Conservation (phyloP, 495 filamentous ascomycete genomes). For the Daldinia grandis region DNA sequence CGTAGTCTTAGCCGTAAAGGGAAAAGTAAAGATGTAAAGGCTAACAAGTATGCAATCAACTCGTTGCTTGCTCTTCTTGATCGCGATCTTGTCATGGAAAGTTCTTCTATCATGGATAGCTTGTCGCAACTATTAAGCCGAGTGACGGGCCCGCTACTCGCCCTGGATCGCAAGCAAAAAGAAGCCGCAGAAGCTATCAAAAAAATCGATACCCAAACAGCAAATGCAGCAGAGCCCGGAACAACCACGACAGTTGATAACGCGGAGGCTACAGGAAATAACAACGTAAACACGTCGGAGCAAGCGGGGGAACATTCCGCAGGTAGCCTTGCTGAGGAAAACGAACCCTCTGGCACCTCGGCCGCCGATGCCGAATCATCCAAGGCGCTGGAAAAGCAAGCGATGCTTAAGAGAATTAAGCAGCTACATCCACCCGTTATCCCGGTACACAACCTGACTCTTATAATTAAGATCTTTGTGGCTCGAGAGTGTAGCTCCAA, state of each 20-base stretch:
- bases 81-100: conserved; percentile 92
- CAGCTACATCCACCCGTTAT: conserved; percentile 84
- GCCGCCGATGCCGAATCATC: conserved; percentile 51
- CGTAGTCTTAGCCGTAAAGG: conserved; percentile 79
- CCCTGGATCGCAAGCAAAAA: conserved; percentile 85
- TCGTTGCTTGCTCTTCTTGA: conserved; percentile 87
- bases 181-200: conserved; percentile 67
- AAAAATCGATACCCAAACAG: conserved; percentile 58
- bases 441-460: conserved; percentile 85
- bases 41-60: conserved; percentile 89
- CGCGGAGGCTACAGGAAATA: conserved; percentile 17
- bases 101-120: conserved; percentile 91
- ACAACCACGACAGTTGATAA: conserved; percentile 29
- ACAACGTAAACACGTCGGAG: conserved; percentile 9
- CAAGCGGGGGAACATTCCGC: conserved; percentile 5
- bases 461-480: conserved; percentile 94
- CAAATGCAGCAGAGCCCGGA: conserved; percentile 40
- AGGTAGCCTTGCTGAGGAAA: conserved; percentile 39
- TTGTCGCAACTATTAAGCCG: conserved; percentile 85
- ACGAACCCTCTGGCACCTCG: conserved; percentile 21
- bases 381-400: conserved; percentile 62
- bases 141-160: conserved; percentile 86
- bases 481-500: conserved; percentile 95
- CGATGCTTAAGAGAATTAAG: conserved; percentile 71
- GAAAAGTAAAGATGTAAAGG: conserved; percentile 83